Conservation (phyloP, 192 early-diverging fungal genomes). For the Helicostylum pulchrum region DNA sequence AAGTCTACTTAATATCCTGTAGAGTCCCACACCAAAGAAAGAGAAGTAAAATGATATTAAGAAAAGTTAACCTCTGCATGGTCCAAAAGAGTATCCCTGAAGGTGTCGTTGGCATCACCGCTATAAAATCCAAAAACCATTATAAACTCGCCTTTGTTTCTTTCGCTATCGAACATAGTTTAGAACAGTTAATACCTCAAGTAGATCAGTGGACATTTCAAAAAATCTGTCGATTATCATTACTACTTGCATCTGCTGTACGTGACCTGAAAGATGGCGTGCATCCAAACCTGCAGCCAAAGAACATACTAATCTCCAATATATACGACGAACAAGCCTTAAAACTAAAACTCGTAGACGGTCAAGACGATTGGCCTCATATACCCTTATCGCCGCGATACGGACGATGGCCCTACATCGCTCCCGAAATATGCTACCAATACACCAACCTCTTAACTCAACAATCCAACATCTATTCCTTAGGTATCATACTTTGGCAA, state of each 20-base stretch:
- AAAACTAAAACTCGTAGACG: not conserved
- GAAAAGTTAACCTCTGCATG: conserved; percentile 1
- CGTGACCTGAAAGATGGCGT: not conserved
- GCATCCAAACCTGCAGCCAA: conserved; percentile 9
- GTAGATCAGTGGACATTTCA: conserved; percentile 1
- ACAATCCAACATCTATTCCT: not conserved
- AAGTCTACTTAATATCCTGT: not conserved
- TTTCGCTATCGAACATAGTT: not conserved
- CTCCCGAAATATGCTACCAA: not conserved
- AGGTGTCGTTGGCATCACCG: conserved; percentile 1
- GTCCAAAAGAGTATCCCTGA: not conserved
- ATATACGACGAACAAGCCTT: not conserved
- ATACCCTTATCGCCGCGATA: not conserved
- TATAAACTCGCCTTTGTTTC: conserved; percentile 5
- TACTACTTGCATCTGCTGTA: not conserved
- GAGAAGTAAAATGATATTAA: not conserved
- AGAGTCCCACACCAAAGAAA: not conserved
- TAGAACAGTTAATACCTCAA: conserved; percentile 9
- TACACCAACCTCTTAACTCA: not conserved
- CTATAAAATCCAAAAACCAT: not conserved
- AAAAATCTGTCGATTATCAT: not conserved
- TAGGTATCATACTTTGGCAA: conserved; percentile 11
- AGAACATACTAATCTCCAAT: not conserved
- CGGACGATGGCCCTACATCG: conserved; percentile 12
- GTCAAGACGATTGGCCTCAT: not conserved